Evolutionary conservation across 2,329 filamentous ascomycete species (phyloP), one percentile per base, ranked within the genome.

Genomic region (Fusarium mexicanum): DNA sequence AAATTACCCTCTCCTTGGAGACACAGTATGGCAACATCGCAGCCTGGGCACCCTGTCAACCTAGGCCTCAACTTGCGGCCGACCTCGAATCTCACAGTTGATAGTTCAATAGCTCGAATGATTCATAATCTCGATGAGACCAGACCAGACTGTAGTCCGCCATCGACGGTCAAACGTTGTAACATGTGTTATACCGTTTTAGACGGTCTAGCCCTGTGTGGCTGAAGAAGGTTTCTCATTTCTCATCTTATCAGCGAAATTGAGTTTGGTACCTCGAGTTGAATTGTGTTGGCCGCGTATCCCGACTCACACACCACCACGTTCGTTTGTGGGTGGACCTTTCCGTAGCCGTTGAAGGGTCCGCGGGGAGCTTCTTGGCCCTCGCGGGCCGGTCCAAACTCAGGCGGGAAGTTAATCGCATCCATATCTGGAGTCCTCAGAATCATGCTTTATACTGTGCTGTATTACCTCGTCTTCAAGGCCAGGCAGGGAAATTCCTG

Each of bases 371-470:
- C 48, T 64, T 74, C 59, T 55, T 65, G 47, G 67, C 53, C 53
- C 55, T 68, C 51, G 63, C 67, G 71, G 71, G 71, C 71, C 71
- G 71, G 59, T 59, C 71, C 71, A 74, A 74, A 72, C 67, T 73
- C 62, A 64, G 54, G 50, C 67, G 71, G 71, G 68, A 73, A 51
- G 67, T 70, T 74, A 74, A 71, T 71, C 48, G 54, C 44, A 57
- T 24, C 22, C 48, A 51, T 53, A 61, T 61, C 62, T 68, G 68
- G 51, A 59, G 60, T 50, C 59, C 37, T 61, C 26, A 40, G 47
- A 46, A n/a, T 44, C 22, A 40, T 41, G 31, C 31, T 68, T 53
- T 37, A 40, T 46, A 53, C 51, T 70, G 65, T 57, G 64, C 60
- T 66, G 40, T 71, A 50, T 43, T 55, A 46, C 59, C 46, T 51